Evolutionary conservation across 1,139 yeast species (phyloP), one percentile per base, ranked within the genome.

Genomic region (Kazachstania sp.): DNA sequence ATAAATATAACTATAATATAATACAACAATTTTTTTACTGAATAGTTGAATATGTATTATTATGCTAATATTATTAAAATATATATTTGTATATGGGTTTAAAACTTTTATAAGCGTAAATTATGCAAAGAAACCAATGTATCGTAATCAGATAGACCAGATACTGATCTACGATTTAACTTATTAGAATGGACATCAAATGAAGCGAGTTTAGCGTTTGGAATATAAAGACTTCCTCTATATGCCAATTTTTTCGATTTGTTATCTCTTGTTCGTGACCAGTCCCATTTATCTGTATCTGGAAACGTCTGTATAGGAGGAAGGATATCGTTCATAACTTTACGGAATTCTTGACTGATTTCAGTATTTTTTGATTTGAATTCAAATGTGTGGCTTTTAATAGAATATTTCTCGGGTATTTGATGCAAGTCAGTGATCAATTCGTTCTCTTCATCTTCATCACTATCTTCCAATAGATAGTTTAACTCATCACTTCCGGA

Each of bases 341-440:
- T 55, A 28, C 45, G 51, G 43, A 58, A 60, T 29, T 59, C 59
- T 35, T 48, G 48, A 41, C 56, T 58, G 20, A 57, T 51, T 19
- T 37, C 26, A 15, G 11, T 8, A 26, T 13, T 13, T 13, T 9
- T n/a, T 11, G n/a, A 16, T 12, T 37, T 6, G 7, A 19, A 13
- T 13, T 26, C 18, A 19, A 3, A 12, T 4, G 28, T 7, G 8
- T 9, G 28, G 9, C 16, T 13, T n/a, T 13, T 13, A 9, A 5
- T 19, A 20, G 32, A 9, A 32, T 23, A 13, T 29, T 18, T 15
- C 9, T 39, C 13, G 13, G 3, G n/a, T 26, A 12, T 16, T 15
- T n/a, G 36, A 13, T 38, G 45, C 13, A 44, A 49, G 16, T 45
- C 43, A 4, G 47, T 50, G 12, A 41, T 39, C 4, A 20, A 36